A percentile compares a stretch with the other conserved stretches of the same genome.
phyloP scores from a whole-genome alignment of 2,329 filamentous ascomycete species.

The Alternaria arbusti region DNA sequence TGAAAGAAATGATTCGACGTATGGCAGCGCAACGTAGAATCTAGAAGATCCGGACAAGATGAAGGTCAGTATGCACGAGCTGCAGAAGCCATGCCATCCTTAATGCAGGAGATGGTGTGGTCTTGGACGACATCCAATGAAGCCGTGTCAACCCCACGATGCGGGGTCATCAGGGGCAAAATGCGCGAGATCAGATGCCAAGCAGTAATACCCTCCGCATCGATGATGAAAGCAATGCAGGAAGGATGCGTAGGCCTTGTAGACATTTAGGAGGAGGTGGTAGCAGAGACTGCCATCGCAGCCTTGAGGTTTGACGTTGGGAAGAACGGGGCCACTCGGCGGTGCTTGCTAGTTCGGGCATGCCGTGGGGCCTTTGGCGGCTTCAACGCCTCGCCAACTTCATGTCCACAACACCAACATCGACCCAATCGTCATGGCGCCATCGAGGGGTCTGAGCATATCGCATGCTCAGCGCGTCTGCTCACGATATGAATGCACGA shows the following conservation, averaged over 20 bases:
- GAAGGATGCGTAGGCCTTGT: background rate
- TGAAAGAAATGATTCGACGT: background rate
- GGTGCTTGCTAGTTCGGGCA: background rate
- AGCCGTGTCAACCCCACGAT: background rate
- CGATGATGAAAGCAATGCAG: background rate
- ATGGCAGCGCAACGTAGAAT: too few species aligned
- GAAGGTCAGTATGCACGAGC: too few species aligned
- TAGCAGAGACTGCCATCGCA: background rate
- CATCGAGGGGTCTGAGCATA: conserved; percentile 19
- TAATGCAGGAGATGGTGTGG: background rate
- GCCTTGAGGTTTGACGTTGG: conserved; percentile 10
- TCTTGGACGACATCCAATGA: background rate
- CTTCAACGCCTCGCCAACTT: conserved; percentile 1
- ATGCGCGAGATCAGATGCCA: background rate
- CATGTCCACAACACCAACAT: conserved; percentile 8
- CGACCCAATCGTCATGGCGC: conserved; percentile 19
- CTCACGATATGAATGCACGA: background rate
- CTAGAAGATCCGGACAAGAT: background rate
- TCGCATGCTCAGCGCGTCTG: background rate
- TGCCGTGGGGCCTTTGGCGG: conserved; percentile 2
- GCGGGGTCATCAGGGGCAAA: background rate
- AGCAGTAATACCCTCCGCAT: rapidly evolving
- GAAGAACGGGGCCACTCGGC: background rate
- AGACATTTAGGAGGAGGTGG: background rate
- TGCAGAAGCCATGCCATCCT: background rate